These are phyloP conservation scores for Podosphaera xanthii DNA, from an alignment of 2,329 filamentous ascomycete species.

Conservation along the genomic window DNA sequence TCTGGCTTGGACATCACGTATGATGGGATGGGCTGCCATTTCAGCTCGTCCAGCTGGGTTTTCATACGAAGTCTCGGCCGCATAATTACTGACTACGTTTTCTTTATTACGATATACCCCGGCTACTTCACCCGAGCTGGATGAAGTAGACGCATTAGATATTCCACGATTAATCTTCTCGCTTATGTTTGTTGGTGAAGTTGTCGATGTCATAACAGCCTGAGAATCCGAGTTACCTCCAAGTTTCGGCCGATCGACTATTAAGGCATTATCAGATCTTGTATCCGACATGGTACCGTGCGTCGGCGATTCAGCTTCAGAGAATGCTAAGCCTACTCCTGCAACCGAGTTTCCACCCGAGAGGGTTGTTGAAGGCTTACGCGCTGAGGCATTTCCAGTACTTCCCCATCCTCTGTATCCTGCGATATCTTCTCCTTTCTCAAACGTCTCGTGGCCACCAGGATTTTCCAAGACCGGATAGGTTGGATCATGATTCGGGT, in stretches of 20 bases:
- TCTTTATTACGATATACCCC: slow-evolving; percentile 22
- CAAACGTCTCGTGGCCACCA: slow-evolving; percentile 29
- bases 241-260: slow-evolving; percentile 24
- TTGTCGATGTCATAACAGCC: slow-evolving; percentile 55
- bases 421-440: slow-evolving; percentile 57
- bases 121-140: slow-evolving; percentile 42
- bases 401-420: slow-evolving; percentile 94
- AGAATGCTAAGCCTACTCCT: slow-evolving; percentile 41
- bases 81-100: slow-evolving; percentile 36
- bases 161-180: slow-evolving; percentile 65
- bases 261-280: slow-evolving; percentile 43
- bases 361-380: slow-evolving; percentile 75
- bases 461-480: slow-evolving; percentile 30
- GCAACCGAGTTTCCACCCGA: slow-evolving; percentile 36
- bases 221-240: slow-evolving; percentile 57
- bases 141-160: slow-evolving; percentile 90
- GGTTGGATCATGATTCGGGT: slow-evolving; percentile 86
- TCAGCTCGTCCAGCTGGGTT: slow-evolving; percentile 22
- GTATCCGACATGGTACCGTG: slow-evolving; percentile 42
- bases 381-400: slow-evolving; percentile 41
- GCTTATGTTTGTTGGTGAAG: slow-evolving; percentile 34
- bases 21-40: slow-evolving; percentile 46
- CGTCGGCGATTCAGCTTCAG: slow-evolving; percentile 50
- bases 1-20: slow-evolving; percentile 76
- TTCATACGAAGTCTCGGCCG: slow-evolving; percentile 25